These are phyloP conservation scores for Paecilomyces niveus DNA, from an alignment of 2,329 filamentous ascomycete species.

Conservation along the genomic window DNA sequence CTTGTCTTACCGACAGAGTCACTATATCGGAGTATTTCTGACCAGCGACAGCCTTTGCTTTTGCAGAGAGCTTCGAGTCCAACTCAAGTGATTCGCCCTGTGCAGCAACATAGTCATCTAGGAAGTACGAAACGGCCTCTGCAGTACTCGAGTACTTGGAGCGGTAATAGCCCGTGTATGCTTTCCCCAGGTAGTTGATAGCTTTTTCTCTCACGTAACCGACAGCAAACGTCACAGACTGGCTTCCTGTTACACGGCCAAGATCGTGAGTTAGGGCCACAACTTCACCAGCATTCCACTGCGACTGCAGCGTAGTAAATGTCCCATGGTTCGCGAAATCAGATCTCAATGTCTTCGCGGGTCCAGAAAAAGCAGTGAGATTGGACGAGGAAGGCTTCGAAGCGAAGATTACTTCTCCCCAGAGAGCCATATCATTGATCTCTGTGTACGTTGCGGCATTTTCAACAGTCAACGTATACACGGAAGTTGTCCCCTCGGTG, in stretches of 20 bases:
- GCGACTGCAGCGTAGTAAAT: slow-evolving; percentile 14
- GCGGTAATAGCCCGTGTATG: slow-evolving; percentile 35
- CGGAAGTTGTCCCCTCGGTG: slow-evolving; percentile 14
- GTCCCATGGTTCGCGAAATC: slow-evolving; percentile 26
- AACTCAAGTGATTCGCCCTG: slow-evolving; percentile 25
- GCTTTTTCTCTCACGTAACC: slow-evolving; percentile 34
- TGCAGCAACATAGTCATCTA: slow-evolving; percentile 34
- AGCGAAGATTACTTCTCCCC: slow-evolving; percentile 37
- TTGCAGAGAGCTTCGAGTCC: slow-evolving; percentile 21
- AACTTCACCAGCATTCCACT: slow-evolving; percentile 23
- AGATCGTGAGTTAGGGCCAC: slow-evolving; percentile 35
- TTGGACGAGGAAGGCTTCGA: slow-evolving; percentile 20
- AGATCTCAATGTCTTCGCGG: slow-evolving; percentile 16
- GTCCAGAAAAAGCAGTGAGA: slow-evolving; percentile 25
- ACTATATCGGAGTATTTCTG: slow-evolving; percentile 37
- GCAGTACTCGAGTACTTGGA: slow-evolving; percentile 25
- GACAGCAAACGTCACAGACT: slow-evolving; percentile 34
- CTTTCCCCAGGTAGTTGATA: slow-evolving; percentile 35
- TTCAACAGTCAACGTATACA: slow-evolving; percentile 27
- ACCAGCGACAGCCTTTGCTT: slow-evolving; percentile 24
- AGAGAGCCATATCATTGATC: slow-evolving; percentile 34
- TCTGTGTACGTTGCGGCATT: slow-evolving; percentile 27
- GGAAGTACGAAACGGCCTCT: slow-evolving; percentile 30
- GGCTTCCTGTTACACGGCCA: slow-evolving; percentile 18
- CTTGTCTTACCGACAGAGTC: slow-evolving; percentile 34